Evolutionary conservation across 1,139 yeast species (phyloP).

Genomic region (Taiozyma sp.): DNA sequence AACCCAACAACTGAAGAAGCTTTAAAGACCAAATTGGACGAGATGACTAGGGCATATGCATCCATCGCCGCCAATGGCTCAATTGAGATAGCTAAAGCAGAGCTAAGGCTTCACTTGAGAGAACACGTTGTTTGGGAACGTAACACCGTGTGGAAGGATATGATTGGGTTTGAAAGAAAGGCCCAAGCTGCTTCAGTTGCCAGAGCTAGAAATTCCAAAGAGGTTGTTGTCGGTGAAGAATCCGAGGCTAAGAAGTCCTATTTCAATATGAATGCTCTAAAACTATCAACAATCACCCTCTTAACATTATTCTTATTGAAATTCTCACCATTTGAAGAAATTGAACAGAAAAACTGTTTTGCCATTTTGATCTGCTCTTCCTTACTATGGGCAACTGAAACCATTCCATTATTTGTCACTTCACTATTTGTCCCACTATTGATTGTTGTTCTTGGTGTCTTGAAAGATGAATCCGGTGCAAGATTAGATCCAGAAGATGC

Average conservation of each 20-base stretch:
- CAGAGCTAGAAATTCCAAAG: conserved; percentile 19
- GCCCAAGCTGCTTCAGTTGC: conserved; percentile 47
- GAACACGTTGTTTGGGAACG: conserved; percentile 97
- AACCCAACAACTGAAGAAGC: conserved; percentile 35
- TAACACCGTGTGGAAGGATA: conserved; percentile 95
- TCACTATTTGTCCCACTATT: conserved; percentile 76
- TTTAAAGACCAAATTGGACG: conserved; percentile 39
- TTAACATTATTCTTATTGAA: conserved; percentile 45
- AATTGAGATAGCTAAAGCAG: conserved; percentile 51
- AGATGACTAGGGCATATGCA: conserved; percentile 42
- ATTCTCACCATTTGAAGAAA: conserved; percentile 56
- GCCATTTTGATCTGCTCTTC: conserved; percentile 80
- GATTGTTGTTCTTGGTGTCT: conserved; percentile 66
- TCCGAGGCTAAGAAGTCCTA: conserved; percentile 14
- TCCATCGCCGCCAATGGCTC: conserved; percentile 33
- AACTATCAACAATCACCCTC: conserved; percentile 38
- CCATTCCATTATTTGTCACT: conserved; percentile 84
- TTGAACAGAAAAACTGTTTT: conserved; percentile 68
- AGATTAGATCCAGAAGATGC: conserved; percentile 62
- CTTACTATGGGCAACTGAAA: conserved; percentile 89
- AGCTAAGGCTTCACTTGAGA: conserved; percentile 69
- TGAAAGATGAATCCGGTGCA: conserved; percentile 48
- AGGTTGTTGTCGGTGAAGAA: conserved; percentile 21
- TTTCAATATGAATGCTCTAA: conserved; percentile 27
- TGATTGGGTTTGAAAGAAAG: conserved; percentile 82